Percentiles rank a stretch among this genome's conserved stretches.
Evolutionary conservation across 768 basidiomycete genomes (phyloP).

Genomic region (Chiua virens): DNA sequence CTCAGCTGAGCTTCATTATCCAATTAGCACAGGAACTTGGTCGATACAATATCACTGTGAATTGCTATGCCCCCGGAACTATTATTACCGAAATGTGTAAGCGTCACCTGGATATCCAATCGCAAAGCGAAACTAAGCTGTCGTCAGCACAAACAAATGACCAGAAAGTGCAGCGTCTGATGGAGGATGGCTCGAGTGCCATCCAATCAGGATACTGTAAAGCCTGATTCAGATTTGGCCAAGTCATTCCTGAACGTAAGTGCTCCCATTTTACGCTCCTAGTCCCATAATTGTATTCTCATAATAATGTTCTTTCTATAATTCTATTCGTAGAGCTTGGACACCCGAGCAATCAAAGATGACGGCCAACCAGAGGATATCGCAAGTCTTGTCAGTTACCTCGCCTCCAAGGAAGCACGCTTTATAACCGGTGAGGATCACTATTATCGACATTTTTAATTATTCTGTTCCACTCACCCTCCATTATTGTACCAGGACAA

Average conservation of each 20-base stretch:
- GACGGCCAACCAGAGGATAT: slow-evolving; percentile 33
- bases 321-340: not conserved
- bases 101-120: not conserved
- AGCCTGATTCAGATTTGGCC: not conserved
- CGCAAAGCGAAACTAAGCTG: not conserved
- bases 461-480: not conserved
- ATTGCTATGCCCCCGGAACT: slow-evolving; percentile 40
- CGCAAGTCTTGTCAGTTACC: slow-evolving; percentile 36
- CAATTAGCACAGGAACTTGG: slow-evolving; percentile 30
- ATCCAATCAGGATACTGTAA: not conserved
- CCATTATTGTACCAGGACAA: slow-evolving; percentile 4
- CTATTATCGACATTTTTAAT: not conserved
- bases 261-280: not conserved
- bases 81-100: slow-evolving; percentile 34
- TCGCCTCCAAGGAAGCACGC: slow-evolving; percentile 37
- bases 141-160: too few relatives aligned
- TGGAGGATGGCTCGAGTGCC: too few relatives aligned
- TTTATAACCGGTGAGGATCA: slow-evolving; percentile 32
- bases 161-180: too few relatives aligned
- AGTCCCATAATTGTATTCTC: not conserved
- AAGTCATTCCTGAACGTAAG: slow-evolving; percentile 1
- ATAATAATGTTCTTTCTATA: too few relatives aligned
- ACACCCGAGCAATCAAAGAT: slow-evolving; percentile 6
- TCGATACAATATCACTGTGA: slow-evolving; percentile 38
- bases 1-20: not conserved